These are phyloP conservation scores for Plantago major DNA, from an alignment of 257 asterid species.

Conservation along the genomic window DNA sequence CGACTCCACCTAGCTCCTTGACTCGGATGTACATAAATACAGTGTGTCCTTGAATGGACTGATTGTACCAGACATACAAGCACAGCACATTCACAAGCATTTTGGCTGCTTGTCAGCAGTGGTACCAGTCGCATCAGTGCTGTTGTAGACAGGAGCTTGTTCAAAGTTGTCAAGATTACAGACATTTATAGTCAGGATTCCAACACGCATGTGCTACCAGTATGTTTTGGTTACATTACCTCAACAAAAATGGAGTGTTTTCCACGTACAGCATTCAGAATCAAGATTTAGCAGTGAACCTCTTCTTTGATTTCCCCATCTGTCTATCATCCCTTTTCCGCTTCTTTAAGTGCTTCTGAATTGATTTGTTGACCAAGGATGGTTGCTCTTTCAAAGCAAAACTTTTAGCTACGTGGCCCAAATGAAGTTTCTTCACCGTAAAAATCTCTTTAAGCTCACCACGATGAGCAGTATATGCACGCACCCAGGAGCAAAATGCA, in stretches of 20 bases:
- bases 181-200: too few species aligned
- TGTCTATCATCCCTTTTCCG: conserved; percentile 64
- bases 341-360: conserved; percentile 67
- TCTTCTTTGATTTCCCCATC: conserved; percentile 46
- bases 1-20: too few species aligned
- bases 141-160: too few species aligned
- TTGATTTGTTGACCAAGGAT: conserved; percentile 65
- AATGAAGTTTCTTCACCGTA: conserved; percentile 79
- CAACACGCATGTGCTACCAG: too few species aligned
- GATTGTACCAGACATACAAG: too few species aligned
- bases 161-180: too few species aligned
- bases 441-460: conserved; percentile 89
- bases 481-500: conserved; percentile 87
- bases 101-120: too few species aligned
- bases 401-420: conserved; percentile 89
- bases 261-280: conserved; percentile 3
- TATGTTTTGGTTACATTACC: too few species aligned
- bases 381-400: conserved; percentile 91
- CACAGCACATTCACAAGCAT: too few species aligned
- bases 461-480: conserved; percentile 90
- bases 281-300: conserved; percentile 35
- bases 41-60: too few species aligned
- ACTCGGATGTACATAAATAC: too few species aligned
- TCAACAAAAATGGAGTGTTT: neutral
- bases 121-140: too few species aligned